Evolutionary conservation across 257 asterid species (phyloP).

Genomic region (Nicotiana sylvestris): DNA sequence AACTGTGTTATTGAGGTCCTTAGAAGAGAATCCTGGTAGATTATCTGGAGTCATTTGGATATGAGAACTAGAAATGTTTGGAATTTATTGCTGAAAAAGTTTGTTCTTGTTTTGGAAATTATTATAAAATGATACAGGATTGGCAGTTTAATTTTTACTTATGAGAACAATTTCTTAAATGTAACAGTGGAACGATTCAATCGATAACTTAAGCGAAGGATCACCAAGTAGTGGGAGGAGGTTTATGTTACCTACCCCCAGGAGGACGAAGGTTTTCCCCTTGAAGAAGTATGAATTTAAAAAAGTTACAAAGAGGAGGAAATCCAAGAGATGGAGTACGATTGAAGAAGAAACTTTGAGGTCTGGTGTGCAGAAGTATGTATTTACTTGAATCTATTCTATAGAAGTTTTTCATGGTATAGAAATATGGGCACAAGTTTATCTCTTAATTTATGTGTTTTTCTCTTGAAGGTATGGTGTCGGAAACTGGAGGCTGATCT

Average conservation of each 20-base stretch:
- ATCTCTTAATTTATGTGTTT: not conserved
- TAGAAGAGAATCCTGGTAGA: not conserved
- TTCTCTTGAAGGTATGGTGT: slow-evolving; percentile 44
- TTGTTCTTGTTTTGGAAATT: not conserved
- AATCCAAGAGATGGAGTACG: slow-evolving; percentile 47
- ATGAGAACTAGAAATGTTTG: not conserved
- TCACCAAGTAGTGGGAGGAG: slow-evolving; percentile 14
- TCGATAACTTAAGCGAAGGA: slow-evolving; percentile 34
- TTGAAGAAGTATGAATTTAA: slow-evolving; percentile 18
- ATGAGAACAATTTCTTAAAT: not conserved
- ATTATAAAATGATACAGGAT: too few species aligned
- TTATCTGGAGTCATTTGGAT: not conserved
- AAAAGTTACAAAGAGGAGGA: slow-evolving; percentile 46
- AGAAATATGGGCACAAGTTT: not conserved
- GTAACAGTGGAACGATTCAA: slow-evolving; percentile 70
- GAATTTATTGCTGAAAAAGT: not conserved
- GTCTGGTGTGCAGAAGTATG: slow-evolving; percentile 60
- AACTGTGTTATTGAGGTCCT: not conserved
- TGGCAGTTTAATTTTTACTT: not conserved
- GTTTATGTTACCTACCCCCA: slow-evolving; percentile 43
- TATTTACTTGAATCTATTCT: not conserved
- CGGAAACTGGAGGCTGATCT: slow-evolving; percentile 72
- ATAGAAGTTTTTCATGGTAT: not conserved
- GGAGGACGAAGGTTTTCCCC: slow-evolving; percentile 36
- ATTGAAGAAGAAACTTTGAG: slow-evolving; percentile 71